phyloP scores from a whole-genome alignment of 176 grass and related monocot genomes.

The Thinopyrum elongatum region DNA sequence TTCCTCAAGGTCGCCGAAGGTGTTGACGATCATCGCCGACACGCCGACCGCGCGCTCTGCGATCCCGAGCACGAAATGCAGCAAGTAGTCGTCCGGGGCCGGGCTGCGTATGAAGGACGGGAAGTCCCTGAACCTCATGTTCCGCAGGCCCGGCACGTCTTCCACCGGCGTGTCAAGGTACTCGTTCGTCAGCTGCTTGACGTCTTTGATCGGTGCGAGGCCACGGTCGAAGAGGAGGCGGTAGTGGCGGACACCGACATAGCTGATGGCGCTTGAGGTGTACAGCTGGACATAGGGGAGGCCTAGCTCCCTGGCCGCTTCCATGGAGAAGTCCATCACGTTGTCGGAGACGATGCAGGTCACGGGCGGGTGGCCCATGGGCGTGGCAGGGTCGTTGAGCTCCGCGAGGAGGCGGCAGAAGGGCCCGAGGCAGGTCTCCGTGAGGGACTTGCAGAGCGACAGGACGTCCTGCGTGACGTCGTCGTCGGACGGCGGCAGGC shows the following conservation, averaged over 20 bases:
- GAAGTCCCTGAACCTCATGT: slow-evolving; percentile 57
- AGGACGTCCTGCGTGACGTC: not conserved
- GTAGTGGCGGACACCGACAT: slow-evolving; percentile 49
- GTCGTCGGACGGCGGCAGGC: slow-evolving; percentile 47
- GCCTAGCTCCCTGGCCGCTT: slow-evolving; percentile 43
- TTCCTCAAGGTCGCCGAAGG: slow-evolving; percentile 46
- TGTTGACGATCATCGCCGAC: slow-evolving; percentile 57
- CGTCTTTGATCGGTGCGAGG: slow-evolving; percentile 61
- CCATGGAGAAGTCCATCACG: slow-evolving; percentile 67
- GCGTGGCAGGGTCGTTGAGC: no score
- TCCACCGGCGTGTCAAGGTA: slow-evolving; percentile 25
- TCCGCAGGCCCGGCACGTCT: slow-evolving; percentile 53
- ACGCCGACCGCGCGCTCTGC: slow-evolving; percentile 32
- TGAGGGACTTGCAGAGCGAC: no score
- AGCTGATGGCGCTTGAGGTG: slow-evolving; percentile 62
- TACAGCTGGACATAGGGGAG: slow-evolving; percentile 60
- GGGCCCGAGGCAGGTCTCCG: no score
- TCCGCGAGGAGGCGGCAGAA: no score
- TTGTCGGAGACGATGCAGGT: slow-evolving; percentile 65
- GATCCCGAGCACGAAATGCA: slow-evolving; percentile 27
- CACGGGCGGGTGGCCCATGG: slow-evolving; percentile 33
- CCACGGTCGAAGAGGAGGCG: slow-evolving; percentile 42
- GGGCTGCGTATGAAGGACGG: slow-evolving; percentile 66
- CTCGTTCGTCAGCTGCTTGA: slow-evolving; percentile 41
- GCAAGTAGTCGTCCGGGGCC: slow-evolving; percentile 47